A percentile compares a stretch with the other conserved stretches of the same genome.
Evolutionary conservation across 2,329 filamentous ascomycete genomes (phyloP).

Genomic region (Dissoconium aciculare): DNA sequence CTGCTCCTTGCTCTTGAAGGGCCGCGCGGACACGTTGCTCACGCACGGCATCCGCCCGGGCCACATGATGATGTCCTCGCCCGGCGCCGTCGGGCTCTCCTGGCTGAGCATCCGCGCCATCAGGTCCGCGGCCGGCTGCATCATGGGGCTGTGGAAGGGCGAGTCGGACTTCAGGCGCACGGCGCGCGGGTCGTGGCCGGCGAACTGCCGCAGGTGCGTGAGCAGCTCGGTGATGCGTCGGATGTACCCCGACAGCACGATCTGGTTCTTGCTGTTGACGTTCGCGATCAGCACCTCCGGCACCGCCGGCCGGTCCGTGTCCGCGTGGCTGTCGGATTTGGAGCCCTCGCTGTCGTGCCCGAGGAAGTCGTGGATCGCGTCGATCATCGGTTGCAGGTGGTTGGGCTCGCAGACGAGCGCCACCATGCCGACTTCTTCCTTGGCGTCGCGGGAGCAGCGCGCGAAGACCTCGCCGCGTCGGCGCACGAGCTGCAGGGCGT

Average conservation of each 20-base stretch:
- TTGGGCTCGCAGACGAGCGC: conserved; percentile 77
- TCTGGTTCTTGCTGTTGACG: conserved; percentile 91
- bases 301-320: conserved; percentile 55
- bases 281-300: conserved; percentile 85
- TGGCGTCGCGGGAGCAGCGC: conserved; percentile 53
- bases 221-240: conserved; percentile 67
- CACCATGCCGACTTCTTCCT: conserved; percentile 79
- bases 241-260: conserved; percentile 80
- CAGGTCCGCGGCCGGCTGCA: conserved; percentile 65
- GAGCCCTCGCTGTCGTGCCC: conserved; percentile 49
- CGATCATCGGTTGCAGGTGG: conserved; percentile 54
- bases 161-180: conserved; percentile 76
- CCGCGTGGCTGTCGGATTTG: conserved; percentile 45
- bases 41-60: conserved; percentile 63
- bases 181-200: conserved; percentile 78
- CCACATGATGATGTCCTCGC: conserved; percentile 56
- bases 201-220: conserved; percentile 73
- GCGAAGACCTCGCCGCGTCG: conserved; percentile 72
- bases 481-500: conserved; percentile 64
- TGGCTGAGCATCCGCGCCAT: conserved; percentile 54
- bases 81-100: conserved; percentile 37
- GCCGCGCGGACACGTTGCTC: conserved; percentile 70
- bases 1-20: conserved; percentile 58
- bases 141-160: conserved; percentile 83
- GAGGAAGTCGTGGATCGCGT: conserved; percentile 65